These are phyloP conservation scores for Salix viminalis DNA, from an alignment of 345 rosid genomes.

Conservation along the genomic window DNA sequence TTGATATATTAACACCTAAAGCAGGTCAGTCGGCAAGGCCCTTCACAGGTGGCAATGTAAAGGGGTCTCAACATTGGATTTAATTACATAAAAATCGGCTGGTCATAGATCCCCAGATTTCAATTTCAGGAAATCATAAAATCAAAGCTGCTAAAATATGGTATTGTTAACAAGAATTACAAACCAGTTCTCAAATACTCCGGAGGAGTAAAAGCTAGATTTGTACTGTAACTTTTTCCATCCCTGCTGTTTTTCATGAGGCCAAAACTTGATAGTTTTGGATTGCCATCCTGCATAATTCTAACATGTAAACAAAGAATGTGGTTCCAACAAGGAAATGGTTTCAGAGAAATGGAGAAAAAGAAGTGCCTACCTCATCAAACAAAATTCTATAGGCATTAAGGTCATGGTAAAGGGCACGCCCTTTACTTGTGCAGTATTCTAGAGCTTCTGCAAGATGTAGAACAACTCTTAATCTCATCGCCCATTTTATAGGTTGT, in stretches of 20 bases:
- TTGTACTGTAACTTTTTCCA: constrained; percentile 93
- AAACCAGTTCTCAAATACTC: constrained; percentile 92
- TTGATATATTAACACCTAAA: neutral
- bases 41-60: neutral
- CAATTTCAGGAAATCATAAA: neutral
- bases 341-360: neutral
- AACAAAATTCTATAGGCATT: constrained; percentile 90
- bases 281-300: constrained; percentile 70
- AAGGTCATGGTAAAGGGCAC: constrained; percentile 87
- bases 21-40: neutral
- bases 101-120: neutral
- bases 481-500: constrained; percentile 95
- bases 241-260: constrained; percentile 96
- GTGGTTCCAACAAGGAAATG: neutral
- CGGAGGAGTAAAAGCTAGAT: constrained; percentile 92
- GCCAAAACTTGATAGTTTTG: constrained; percentile 88
- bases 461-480: constrained; percentile 86
- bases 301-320: constrained; percentile 10
- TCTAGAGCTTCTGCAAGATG: constrained; percentile 94
- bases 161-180: neutral
- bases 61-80: neutral
- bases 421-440: constrained; percentile 80
- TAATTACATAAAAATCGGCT: neutral
- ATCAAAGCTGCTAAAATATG: neutral
- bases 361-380: constrained; percentile 55